Conservation (phyloP, 2,329 filamentous ascomycete species). For the Ophiostoma triangulosporum region DNA sequence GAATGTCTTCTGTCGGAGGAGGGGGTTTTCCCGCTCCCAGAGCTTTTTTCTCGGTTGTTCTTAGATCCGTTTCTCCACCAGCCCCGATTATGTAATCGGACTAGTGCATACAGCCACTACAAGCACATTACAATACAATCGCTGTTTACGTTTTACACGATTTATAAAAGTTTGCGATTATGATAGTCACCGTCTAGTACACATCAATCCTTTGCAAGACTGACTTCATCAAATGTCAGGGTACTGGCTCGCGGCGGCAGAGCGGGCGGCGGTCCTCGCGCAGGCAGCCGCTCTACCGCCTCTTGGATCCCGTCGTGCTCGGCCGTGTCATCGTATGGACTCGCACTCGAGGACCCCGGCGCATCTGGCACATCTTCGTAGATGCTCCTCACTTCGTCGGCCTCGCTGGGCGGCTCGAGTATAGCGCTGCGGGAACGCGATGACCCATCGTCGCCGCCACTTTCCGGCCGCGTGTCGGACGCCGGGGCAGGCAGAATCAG, state of each 20-base stretch:
- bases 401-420: background rate
- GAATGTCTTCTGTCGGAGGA: too few relatives aligned
- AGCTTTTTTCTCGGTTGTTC: too few relatives aligned
- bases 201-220: background rate
- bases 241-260: background rate
- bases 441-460: background rate
- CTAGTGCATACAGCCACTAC: too few relatives aligned
- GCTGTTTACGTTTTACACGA: too few relatives aligned
- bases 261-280: background rate
- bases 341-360: background rate
- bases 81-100: too few relatives aligned
- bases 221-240: constrained; percentile 5
- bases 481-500: constrained; percentile 2
- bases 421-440: background rate
- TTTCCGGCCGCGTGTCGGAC: background rate
- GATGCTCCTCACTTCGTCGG: constrained; percentile 5
- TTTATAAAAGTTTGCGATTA: too few relatives aligned
- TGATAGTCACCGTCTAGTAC: too few relatives aligned
- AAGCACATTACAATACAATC: too few relatives aligned
- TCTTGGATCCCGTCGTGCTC: background rate
- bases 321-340: background rate
- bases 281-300: background rate
- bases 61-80: too few relatives aligned
- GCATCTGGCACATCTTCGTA: constrained; percentile 6
- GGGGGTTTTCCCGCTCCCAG: too few relatives aligned